phyloP scores from a whole-genome alignment of 352 stramenopile species.

The Phytophthora quininea region DNA sequence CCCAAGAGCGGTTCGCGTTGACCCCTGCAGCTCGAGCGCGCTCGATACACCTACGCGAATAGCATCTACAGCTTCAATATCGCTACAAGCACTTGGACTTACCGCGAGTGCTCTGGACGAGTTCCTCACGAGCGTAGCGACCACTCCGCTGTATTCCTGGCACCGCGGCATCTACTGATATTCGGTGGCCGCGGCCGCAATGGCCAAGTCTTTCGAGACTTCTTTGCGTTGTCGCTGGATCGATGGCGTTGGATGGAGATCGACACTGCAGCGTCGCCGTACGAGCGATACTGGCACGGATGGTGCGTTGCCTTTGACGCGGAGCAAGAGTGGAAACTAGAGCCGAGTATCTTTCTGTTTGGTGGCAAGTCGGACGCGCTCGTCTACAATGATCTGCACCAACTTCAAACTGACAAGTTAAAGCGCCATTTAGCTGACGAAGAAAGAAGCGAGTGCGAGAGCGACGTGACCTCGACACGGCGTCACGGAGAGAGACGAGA shows the following conservation, averaged over 20 bases:
- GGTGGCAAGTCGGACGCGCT: conserved; percentile 66
- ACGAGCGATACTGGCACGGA: conserved; percentile 54
- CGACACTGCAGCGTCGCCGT: conserved; percentile 27
- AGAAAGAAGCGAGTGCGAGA: conserved; percentile 11
- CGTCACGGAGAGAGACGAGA: conserved; percentile 6
- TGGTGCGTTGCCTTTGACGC: conserved; percentile 39
- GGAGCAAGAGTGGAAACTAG: conserved; percentile 28
- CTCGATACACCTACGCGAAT: conserved; percentile 67
- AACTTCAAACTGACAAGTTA: conserved; percentile 29
- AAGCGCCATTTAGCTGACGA: conserved; percentile 23
- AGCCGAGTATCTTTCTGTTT: conserved; percentile 58
- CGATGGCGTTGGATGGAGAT: conserved; percentile 58
- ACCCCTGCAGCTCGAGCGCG: conserved; percentile 63
- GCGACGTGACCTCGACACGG: background rate
- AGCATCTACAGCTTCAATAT: conserved; percentile 62
- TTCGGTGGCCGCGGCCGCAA: conserved; percentile 63
- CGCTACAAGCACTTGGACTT: conserved; percentile 36
- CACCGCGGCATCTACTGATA: conserved; percentile 50
- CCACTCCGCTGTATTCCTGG: conserved; percentile 61
- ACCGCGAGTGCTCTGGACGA: conserved; percentile 42
- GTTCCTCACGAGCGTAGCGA: conserved; percentile 55
- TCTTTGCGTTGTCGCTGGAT: conserved; percentile 51
- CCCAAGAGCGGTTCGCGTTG: conserved; percentile 31
- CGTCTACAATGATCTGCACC: conserved; percentile 56
- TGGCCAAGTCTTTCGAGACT: conserved; percentile 56